A percentile compares a stretch with the other conserved stretches of the same genome.
These are phyloP conservation scores for Trichopus zeylanicus DNA, from an alignment of 116 monocot species.

Conservation along the genomic window DNA sequence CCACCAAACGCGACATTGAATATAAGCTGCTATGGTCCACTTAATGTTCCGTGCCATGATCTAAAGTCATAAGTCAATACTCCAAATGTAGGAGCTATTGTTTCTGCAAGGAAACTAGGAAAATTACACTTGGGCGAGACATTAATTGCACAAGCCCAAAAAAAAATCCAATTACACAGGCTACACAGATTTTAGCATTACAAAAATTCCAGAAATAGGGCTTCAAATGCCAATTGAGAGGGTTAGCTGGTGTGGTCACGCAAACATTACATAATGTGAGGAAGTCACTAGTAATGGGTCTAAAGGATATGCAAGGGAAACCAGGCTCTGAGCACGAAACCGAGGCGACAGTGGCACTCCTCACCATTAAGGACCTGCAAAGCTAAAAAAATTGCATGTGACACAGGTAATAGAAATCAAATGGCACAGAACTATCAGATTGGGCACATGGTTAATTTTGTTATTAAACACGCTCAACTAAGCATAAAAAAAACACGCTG, in stretches of 20 bases:
- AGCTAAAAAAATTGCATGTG: not conserved
- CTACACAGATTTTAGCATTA: conserved; percentile 3
- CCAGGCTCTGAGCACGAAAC: not conserved
- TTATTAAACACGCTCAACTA: not conserved
- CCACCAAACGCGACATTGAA: too few relatives aligned
- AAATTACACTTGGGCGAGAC: not conserved
- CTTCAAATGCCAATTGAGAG: not conserved
- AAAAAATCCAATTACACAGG: conserved; percentile 1
- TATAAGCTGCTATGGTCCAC: too few relatives aligned
- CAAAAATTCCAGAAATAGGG: conserved; percentile 2
- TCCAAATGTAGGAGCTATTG: too few relatives aligned
- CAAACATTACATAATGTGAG: not conserved
- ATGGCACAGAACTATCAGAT: not conserved
- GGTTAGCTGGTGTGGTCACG: not conserved
- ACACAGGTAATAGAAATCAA: too few relatives aligned
- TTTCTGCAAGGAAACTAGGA: too few relatives aligned
- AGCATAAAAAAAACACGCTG: too few relatives aligned
- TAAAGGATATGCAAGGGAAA: not conserved
- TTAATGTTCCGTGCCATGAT: too few relatives aligned
- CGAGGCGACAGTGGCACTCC: not conserved
- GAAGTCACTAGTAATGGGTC: not conserved
- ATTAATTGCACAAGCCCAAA: conserved; percentile 7
- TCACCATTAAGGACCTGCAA: not conserved
- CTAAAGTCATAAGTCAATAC: too few relatives aligned
- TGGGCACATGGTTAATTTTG: not conserved